Conservation (phyloP, 495 filamentous ascomycete genomes). For the Penicillium angulare region DNA sequence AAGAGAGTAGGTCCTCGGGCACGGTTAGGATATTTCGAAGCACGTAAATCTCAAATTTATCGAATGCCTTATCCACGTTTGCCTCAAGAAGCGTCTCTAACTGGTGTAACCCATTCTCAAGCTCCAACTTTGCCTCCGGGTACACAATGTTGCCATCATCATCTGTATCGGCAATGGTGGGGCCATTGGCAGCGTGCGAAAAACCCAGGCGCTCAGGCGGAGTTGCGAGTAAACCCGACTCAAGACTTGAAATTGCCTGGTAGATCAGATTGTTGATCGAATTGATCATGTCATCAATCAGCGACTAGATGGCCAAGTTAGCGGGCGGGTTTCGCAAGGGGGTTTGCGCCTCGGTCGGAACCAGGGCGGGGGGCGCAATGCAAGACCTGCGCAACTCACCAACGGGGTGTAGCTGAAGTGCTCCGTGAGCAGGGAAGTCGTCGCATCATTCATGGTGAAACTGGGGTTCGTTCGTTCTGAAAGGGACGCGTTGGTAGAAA, state of each 20-base stretch:
- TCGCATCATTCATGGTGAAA: constrained; percentile 44
- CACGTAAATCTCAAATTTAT: constrained; percentile 78
- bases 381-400: constrained; percentile 48
- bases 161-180: constrained; percentile 51
- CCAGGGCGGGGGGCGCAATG: neutral
- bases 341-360: neutral
- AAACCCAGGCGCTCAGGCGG: constrained; percentile 78
- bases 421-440: constrained; percentile 83
- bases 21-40: constrained; percentile 86
- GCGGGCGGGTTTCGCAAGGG: constrained; percentile 18
- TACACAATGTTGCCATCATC: constrained; percentile 53
- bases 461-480: neutral
- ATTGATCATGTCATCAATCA: constrained; percentile 98
- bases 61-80: constrained; percentile 75
- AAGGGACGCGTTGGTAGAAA: constrained; percentile 16
- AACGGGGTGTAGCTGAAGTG: constrained; percentile 93
- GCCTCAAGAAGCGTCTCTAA: constrained; percentile 90
- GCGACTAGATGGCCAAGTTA: constrained; percentile 55
- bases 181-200: constrained; percentile 38
- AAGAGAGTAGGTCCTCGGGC: constrained; percentile 65
- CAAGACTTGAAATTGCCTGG: constrained; percentile 77
- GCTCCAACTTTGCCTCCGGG: constrained; percentile 68
- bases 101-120: constrained; percentile 87
- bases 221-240: constrained; percentile 70
- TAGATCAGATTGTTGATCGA: constrained; percentile 87